Evolutionary conservation across 176 grass and related monocot species (phyloP).

Genomic region (Areca catechu): DNA sequence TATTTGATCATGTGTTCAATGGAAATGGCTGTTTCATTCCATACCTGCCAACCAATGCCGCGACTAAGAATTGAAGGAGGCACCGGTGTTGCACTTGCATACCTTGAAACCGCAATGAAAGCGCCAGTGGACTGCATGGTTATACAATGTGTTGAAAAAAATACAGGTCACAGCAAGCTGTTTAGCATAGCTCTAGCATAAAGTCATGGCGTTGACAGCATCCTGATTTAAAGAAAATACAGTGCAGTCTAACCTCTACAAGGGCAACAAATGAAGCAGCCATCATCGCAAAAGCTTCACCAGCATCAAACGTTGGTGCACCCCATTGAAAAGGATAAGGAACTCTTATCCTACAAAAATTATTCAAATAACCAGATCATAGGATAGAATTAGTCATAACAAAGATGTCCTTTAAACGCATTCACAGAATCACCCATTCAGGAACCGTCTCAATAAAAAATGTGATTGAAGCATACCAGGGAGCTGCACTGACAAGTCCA

Average conservation of each 20-base stretch:
- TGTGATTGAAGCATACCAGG: constrained; percentile 46
- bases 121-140: constrained; percentile 78
- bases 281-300: constrained; percentile 99
- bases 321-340: constrained; percentile 98
- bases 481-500: constrained; percentile 66
- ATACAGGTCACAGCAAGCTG: no score
- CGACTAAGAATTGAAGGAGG: constrained; percentile 93
- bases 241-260: constrained; percentile 53
- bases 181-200: no score
- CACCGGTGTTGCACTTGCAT: constrained; percentile 83
- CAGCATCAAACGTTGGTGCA: constrained; percentile 87
- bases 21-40: background rate
- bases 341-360: constrained; percentile 71
- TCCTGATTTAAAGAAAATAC: background rate
- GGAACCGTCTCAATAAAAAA: background rate
- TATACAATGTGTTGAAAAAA: no score
- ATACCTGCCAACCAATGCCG: constrained; percentile 95
- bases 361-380: background rate
- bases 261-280: constrained; percentile 94
- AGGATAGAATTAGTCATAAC: background rate
- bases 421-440: background rate
- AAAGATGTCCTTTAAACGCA: constrained; percentile 5
- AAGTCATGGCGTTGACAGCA: no score
- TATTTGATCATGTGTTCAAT: background rate
- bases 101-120: constrained; percentile 90